Evolutionary conservation across 2,329 filamentous ascomycete species (phyloP), one percentile per base, ranked within the genome.

Genomic region (Nemania serpens): DNA sequence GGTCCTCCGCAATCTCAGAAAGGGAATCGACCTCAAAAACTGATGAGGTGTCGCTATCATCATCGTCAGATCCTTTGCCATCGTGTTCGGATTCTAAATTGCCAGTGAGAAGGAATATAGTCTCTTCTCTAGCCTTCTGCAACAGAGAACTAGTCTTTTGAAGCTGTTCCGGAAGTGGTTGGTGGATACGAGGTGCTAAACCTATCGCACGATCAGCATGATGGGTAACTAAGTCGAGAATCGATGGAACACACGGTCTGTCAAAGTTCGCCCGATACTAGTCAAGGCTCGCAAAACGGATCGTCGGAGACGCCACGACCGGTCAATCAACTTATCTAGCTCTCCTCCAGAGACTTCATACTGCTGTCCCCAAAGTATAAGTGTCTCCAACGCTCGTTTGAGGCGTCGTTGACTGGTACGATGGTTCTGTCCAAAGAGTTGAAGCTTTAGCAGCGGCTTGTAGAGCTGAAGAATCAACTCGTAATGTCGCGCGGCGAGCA

Each of bases 361-460:
- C 20, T 55, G 52, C 42, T 39, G 42, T 48, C 52, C 52, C 52
- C 52, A 55, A 39, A 55, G 43, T 17, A 48, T 5, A 22, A 55
- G 52, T 29, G 52, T 55, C n/a, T 55, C 52, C 5, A 55, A 39
- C 42, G 52, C 52, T 55, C 52, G 42, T 33, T 55, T 55, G 3
- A 55, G 52, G 13, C 33, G 42, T 55, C 45, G 29, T 25, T 46
- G 29, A 17, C 47, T 39, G 18, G n/a, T 17, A n/a, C 17, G 20
- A 18, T 37, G 42, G 34, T 46, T 33, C 18, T 34, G 39, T 22
- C 39, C 39, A 47, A 18, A n/a, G n/a, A n/a, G n/a, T n/a, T n/a
- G n/a, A n/a, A n/a, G n/a, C n/a, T n/a, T n/a, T n/a, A n/a, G n/a
- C n/a, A n/a, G n/a, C n/a, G n/a, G n/a, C n/a, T n/a, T n/a, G n/a